Conservation (phyloP, 208 protist genomes). For the Wallacemonas sp. region DNA sequence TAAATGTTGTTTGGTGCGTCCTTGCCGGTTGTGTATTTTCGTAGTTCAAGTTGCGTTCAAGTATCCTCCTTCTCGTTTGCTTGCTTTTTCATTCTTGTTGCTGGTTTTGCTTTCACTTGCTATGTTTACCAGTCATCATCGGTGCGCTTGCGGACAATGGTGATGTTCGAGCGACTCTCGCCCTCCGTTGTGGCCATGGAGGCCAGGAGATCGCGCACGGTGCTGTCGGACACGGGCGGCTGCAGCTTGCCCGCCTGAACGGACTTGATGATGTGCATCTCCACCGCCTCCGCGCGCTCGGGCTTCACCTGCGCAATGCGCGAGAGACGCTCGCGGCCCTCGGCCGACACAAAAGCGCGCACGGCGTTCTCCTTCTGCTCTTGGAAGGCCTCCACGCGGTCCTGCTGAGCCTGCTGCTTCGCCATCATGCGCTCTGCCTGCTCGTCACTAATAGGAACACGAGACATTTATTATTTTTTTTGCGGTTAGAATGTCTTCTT, state of each 20-base stretch:
- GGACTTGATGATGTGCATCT: slow-evolving; percentile 89
- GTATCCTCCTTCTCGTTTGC: background rate
- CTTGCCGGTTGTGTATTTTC: too few species aligned
- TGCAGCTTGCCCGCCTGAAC: slow-evolving; percentile 88
- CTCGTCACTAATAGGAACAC: slow-evolving; percentile 87
- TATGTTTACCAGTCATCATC: slow-evolving; percentile 89
- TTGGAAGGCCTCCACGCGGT: slow-evolving; percentile 63
- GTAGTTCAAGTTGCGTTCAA: too few species aligned
- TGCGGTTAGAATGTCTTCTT: too few species aligned
- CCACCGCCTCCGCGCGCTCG: slow-evolving; percentile 79
- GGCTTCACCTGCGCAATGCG: slow-evolving; percentile 89
- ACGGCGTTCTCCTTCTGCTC: slow-evolving; percentile 92
- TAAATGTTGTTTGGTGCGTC: too few species aligned
- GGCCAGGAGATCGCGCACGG: slow-evolving; percentile 75
- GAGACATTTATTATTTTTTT: too few species aligned
- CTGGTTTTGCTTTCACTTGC: background rate
- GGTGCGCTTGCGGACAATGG: slow-evolving; percentile 83
- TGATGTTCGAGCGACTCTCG: slow-evolving; percentile 74
- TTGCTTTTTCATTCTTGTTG: background rate
- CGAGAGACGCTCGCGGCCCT: slow-evolving; percentile 89
- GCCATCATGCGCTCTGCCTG: slow-evolving; percentile 90
- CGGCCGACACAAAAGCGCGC: slow-evolving; percentile 79
- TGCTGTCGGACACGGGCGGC: slow-evolving; percentile 84
- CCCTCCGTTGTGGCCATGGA: slow-evolving; percentile 56
- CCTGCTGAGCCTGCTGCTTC: slow-evolving; percentile 87